phyloP scores from a whole-genome alignment of 768 basidiomycete genomes.

The Boletus edulis region DNA sequence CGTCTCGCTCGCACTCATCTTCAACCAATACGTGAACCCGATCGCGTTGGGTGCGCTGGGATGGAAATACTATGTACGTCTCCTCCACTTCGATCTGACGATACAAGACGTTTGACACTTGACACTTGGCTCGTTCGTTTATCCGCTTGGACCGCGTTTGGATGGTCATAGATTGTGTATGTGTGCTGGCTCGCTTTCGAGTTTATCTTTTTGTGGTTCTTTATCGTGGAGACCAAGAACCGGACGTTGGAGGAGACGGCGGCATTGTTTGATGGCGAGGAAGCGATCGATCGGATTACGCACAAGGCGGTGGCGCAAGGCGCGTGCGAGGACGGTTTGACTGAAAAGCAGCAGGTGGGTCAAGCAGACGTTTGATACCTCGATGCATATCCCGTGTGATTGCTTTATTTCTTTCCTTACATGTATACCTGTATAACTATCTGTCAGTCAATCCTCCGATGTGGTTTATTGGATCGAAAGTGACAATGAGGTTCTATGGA shows the following conservation, averaged over 20 bases:
- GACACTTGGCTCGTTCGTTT: too few species aligned
- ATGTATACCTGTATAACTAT: too few species aligned
- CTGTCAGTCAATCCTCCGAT: too few species aligned
- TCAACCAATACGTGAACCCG: constrained; percentile 81
- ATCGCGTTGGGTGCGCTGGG: constrained; percentile 56
- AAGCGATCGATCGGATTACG: constrained; percentile 16
- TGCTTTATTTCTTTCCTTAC: too few species aligned
- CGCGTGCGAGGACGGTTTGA: background rate
- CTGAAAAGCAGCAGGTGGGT: constrained; percentile 4
- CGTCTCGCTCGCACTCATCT: constrained; percentile 64
- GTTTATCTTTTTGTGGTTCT: constrained; percentile 12
- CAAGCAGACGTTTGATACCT: too few species aligned
- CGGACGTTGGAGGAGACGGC: constrained; percentile 73
- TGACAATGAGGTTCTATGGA: too few species aligned
- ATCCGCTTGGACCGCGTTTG: background rate
- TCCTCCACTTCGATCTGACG: background rate
- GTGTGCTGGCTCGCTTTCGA: constrained; percentile 19
- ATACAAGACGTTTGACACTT: background rate
- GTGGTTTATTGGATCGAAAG: too few species aligned
- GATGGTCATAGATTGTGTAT: constrained; percentile 12
- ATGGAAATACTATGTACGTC: constrained; percentile 46
- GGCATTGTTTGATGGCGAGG: constrained; percentile 64
- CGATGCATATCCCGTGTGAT: too few species aligned
- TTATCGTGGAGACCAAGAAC: constrained; percentile 21
- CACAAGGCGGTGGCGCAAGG: constrained; percentile 8